phyloP scores from a whole-genome alignment of 106 monocot genomes.

The Dendrobium nobile region DNA sequence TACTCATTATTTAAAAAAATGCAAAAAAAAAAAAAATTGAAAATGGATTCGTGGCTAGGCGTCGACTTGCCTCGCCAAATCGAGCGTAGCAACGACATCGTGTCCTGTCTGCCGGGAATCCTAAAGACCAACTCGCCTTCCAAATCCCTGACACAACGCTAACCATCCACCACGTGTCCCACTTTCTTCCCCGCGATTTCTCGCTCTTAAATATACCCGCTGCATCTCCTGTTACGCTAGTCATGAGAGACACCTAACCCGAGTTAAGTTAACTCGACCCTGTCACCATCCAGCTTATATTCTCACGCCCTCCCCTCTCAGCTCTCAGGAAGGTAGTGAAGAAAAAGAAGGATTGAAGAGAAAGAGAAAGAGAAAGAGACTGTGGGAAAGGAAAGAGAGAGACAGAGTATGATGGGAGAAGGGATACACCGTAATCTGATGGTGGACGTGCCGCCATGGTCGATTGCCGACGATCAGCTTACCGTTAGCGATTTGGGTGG shows the following conservation, averaged over 20 bases:
- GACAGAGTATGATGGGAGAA: conserved; percentile 17
- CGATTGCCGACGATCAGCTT: conserved; percentile 12
- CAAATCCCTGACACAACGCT: not conserved
- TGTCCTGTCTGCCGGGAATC: not conserved
- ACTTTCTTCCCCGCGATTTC: not conserved
- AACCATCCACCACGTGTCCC: not conserved
- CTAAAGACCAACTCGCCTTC: conserved; percentile 1
- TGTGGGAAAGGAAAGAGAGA: not conserved
- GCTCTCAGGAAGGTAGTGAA: not conserved
- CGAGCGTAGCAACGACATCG: not conserved
- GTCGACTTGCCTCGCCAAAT: not conserved
- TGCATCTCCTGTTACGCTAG: not conserved
- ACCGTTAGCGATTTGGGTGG: not conserved
- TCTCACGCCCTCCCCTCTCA: not conserved
- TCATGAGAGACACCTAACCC: conserved; percentile 8
- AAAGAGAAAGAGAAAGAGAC: not conserved
- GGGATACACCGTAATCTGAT: conserved; percentile 24
- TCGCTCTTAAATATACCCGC: not conserved
- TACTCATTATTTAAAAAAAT: no score
- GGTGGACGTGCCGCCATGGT: conserved; percentile 43
- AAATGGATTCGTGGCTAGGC: no score
- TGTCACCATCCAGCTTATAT: conserved; percentile 21
- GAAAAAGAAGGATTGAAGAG: not conserved
- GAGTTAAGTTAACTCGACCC: conserved; percentile 15
- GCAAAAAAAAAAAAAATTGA: no score